phyloP scores from a whole-genome alignment of 2,329 filamentous ascomycete species.

The Xylariaceae sp. region DNA sequence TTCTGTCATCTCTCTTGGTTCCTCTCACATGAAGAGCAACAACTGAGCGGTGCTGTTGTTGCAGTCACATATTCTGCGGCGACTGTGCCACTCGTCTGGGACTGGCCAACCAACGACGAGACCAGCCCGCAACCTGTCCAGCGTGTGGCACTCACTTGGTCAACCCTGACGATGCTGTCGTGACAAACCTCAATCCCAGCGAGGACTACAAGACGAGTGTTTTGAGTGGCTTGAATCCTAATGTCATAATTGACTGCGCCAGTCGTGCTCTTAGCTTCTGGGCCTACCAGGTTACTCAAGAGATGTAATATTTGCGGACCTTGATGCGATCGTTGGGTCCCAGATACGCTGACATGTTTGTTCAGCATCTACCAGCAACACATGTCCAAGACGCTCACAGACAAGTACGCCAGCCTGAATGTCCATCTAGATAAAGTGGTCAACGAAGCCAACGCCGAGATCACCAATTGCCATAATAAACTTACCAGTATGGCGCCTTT shows the following conservation, averaged over 20 bases:
- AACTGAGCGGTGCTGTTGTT: not conserved
- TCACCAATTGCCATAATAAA: conserved; percentile 60
- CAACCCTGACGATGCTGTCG: conserved; percentile 69
- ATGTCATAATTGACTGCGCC: conserved; percentile 79
- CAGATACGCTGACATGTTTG: not conserved
- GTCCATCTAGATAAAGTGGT: conserved; percentile 67
- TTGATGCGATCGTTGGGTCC: not conserved
- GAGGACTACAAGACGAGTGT: conserved; percentile 90
- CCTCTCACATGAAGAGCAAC: not conserved
- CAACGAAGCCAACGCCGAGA: conserved; percentile 68
- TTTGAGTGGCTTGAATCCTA: conserved; percentile 75
- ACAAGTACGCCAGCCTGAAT: conserved; percentile 63
- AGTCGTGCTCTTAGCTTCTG: conserved; percentile 76
- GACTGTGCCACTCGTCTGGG: conserved; percentile 63
- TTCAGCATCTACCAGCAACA: conserved; percentile 70
- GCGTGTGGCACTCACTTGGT: conserved; percentile 65
- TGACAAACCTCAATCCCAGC: conserved; percentile 66
- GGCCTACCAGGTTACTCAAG: conserved; percentile 78
- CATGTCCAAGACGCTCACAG: conserved; percentile 63
- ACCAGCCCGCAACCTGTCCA: conserved; percentile 58
- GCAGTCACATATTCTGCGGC: conserved; percentile 79
- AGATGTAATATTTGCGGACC: conserved; percentile 59
- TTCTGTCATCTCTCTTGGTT: not conserved
- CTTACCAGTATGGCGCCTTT: conserved; percentile 48
- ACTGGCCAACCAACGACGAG: conserved; percentile 51